Conservation (phyloP, 2,329 filamentous ascomycete genomes). For the Dactylellina sp. region DNA sequence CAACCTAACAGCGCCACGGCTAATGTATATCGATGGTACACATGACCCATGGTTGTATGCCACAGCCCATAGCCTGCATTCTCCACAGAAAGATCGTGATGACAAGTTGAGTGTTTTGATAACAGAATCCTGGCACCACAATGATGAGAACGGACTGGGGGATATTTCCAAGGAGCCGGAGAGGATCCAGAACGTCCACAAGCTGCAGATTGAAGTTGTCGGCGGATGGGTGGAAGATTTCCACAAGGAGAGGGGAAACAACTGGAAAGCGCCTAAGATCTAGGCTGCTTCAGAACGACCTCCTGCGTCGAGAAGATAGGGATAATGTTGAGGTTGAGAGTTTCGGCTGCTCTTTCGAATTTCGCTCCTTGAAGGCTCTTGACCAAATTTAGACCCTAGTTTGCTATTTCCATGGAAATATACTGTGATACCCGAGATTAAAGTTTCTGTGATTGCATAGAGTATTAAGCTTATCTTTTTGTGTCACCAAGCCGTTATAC, state of each 20-base stretch:
- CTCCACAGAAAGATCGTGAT: conserved; percentile 37
- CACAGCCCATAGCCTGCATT: conserved; percentile 77
- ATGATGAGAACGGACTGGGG: conserved; percentile 77
- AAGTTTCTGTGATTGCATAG: too few species aligned
- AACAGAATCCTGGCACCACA: conserved; percentile 80
- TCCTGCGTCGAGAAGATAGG: too few species aligned
- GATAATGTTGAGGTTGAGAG: too few species aligned
- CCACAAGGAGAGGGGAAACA: conserved; percentile 22
- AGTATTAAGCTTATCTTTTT: too few species aligned
- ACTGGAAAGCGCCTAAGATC: conserved; percentile 7
- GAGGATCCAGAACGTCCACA: conserved; percentile 44
- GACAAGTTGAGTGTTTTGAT: conserved; percentile 70
- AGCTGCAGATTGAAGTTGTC: conserved; percentile 34
- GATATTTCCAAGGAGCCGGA: conserved; percentile 50
- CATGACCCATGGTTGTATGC: conserved; percentile 83
- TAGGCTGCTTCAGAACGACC: not conserved
- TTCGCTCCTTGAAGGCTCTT: too few species aligned
- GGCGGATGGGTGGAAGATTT: conserved; percentile 40
- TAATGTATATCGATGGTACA: conserved; percentile 82
- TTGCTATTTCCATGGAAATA: not conserved
- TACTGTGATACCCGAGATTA: not conserved
- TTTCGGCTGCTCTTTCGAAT: too few species aligned
- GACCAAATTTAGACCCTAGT: too few species aligned
- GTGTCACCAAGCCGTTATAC: too few species aligned
- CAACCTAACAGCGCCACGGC: conserved; percentile 77